These are phyloP conservation scores for Astrothelium macrocarpum DNA, from an alignment of 495 filamentous ascomycete genomes.

Conservation along the genomic window DNA sequence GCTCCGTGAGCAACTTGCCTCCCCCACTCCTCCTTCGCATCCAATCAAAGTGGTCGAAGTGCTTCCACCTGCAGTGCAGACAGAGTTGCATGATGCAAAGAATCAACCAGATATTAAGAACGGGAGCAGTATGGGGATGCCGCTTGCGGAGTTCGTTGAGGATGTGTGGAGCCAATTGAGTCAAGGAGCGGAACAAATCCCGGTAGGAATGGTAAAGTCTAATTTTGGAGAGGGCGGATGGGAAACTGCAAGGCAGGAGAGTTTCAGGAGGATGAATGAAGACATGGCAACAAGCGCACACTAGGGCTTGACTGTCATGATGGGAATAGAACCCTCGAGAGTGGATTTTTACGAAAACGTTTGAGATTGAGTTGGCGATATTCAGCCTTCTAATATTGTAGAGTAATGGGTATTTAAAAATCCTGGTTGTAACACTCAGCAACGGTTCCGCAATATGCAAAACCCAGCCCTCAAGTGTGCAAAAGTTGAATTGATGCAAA, in stretches of 20 bases:
- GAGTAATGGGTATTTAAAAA: too few species aligned
- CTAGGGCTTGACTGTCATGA: background rate
- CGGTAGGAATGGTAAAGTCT: background rate
- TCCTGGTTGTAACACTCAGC: too few species aligned
- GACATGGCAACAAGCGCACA: background rate
- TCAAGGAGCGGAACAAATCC: background rate
- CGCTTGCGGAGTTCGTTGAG: constrained; percentile 47
- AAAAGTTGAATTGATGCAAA: too few species aligned
- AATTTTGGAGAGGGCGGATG: background rate
- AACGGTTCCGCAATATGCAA: background rate
- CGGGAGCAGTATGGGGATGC: constrained; percentile 46
- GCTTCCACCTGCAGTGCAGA: constrained; percentile 59
- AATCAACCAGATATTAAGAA: constrained; percentile 33
- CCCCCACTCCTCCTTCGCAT: constrained; percentile 19
- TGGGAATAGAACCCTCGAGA: too few species aligned
- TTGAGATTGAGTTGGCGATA: too few species aligned
- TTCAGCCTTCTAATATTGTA: too few species aligned
- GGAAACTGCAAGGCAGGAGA: background rate
- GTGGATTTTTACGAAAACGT: too few species aligned
- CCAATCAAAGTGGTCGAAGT: constrained; percentile 54
- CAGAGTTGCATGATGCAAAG: constrained; percentile 47
- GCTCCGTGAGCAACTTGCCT: constrained; percentile 49
- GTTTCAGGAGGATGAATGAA: background rate
- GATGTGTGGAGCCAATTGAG: constrained; percentile 45
- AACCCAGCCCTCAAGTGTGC: background rate